Evolutionary conservation across 2,329 filamentous ascomycete species (phyloP).

Genomic region (Xylariomycetidae sp.): DNA sequence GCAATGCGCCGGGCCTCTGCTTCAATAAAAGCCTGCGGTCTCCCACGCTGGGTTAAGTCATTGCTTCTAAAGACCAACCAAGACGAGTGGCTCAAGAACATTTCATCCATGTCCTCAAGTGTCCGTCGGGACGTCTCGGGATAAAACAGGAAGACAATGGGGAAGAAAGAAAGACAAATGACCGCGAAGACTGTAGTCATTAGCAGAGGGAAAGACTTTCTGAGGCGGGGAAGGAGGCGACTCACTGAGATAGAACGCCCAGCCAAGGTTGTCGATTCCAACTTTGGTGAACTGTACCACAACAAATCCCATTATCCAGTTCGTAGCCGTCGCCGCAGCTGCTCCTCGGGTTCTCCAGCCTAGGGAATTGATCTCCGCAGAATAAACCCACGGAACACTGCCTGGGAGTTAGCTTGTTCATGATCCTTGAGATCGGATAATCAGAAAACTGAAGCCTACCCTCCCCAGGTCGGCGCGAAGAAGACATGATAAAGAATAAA

Average conservation of each 20-base stretch:
- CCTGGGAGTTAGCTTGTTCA: too few relatives aligned
- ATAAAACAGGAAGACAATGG: constrained; percentile 40
- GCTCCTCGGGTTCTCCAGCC: constrained; percentile 37
- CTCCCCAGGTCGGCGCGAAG: constrained; percentile 35
- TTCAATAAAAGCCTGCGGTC: constrained; percentile 31
- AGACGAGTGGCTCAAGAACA: constrained; percentile 28
- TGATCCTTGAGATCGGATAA: neutral
- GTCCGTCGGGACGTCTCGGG: constrained; percentile 40
- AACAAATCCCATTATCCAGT: constrained; percentile 39
- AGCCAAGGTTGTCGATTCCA: constrained; percentile 34
- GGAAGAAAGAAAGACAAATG: constrained; percentile 23
- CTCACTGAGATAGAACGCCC: constrained; percentile 39
- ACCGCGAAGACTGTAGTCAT: constrained; percentile 16
- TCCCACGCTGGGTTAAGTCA: constrained; percentile 29
- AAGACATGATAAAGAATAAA: constrained; percentile 39
- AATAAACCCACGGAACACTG: constrained; percentile 38
- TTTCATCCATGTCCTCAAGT: constrained; percentile 50
- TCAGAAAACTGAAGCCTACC: neutral
- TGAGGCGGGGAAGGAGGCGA: neutral
- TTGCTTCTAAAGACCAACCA: constrained; percentile 29
- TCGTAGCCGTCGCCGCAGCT: constrained; percentile 39
- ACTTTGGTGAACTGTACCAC: constrained; percentile 41
- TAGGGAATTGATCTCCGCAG: constrained; percentile 37
- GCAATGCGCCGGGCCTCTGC: constrained; percentile 27
- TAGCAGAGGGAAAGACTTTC: neutral